These are phyloP conservation scores for Pseudozyma hubeiensis DNA, from an alignment of 1,284 basidiomycete genomes.

Conservation along the genomic window DNA sequence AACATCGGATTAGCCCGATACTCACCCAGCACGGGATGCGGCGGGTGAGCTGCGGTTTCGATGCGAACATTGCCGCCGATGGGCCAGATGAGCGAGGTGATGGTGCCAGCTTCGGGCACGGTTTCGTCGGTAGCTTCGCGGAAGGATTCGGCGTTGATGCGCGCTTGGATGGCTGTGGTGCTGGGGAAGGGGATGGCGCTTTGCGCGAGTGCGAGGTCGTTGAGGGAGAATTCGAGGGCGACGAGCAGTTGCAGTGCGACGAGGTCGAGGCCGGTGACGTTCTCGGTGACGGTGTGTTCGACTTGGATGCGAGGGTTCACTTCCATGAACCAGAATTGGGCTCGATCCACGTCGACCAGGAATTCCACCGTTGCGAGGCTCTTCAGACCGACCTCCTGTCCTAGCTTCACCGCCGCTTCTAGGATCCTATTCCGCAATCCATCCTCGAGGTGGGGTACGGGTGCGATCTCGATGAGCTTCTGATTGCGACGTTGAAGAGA, in stretches of 20 bases:
- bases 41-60: slow-evolving; percentile 52
- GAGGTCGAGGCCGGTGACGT: slow-evolving; percentile 31
- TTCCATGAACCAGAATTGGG: slow-evolving; percentile 50
- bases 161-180: slow-evolving; percentile 28
- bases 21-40: slow-evolving; percentile 10
- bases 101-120: slow-evolving; percentile 21
- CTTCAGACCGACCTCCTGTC: slow-evolving; percentile 7
- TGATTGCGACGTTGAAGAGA: slow-evolving; percentile 44
- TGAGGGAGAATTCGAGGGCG: slow-evolving; percentile 23
- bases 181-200: slow-evolving; percentile 8
- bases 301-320: slow-evolving; percentile 56
- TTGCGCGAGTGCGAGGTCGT: slow-evolving; percentile 4
- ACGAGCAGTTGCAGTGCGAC: slow-evolving; percentile 35
- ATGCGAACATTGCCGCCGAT: slow-evolving; percentile 37
- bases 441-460: slow-evolving; percentile 12
- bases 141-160: slow-evolving; percentile 50
- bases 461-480: slow-evolving; percentile 53
- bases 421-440: slow-evolving; percentile 15
- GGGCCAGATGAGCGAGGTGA: slow-evolving; percentile 32
- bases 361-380: slow-evolving; percentile 50
- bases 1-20: slow-evolving; percentile 42
- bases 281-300: slow-evolving; percentile 51
- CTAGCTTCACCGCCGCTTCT: slow-evolving; percentile 19
- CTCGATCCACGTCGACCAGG: slow-evolving; percentile 20
- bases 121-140: slow-evolving; percentile 21